Base-by-base conservation (phyloP, 2,329 filamentous ascomycete species). In the Penicillium sp. region DNA sequence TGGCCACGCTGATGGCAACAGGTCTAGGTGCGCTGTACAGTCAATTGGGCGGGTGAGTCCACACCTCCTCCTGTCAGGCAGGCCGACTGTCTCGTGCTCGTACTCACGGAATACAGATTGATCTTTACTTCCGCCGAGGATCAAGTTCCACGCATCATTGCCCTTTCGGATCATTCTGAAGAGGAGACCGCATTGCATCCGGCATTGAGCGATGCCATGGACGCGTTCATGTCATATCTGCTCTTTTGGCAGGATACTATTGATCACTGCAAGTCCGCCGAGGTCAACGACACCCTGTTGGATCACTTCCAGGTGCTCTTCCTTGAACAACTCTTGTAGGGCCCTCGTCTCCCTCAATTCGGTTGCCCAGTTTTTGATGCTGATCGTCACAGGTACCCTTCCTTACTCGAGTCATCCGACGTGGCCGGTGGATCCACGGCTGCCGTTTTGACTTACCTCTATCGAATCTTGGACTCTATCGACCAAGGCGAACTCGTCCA, bases 301-400 rank as follows among this genome's bases (percentile, higher is more conserved):
- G 93, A 98, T 66, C 93, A 98, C 69, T 98, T 98, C 63, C 90
- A 96, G 66, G 86, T 97, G 58, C 82, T 98, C 32, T 98, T 98
- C 66, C 74, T 98, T 45, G 89, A 96, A 68, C 93, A 98, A 68
- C 74, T 98, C 61, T 73, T 98, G 82, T 97, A 71, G 64, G 85
- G 72, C 25, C 4, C 6, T 1, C n/a, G 9, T 24, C 18, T n/a
- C 8, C 4, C 7, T 8, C 8, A 26, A 26, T 11, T 13, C 35
- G 11, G 13, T 18, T 11, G 3, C 5, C 7, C 29, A 18, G 3
- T 1, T 3, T 32, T 7, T 32, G 3, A 18, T 49, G 2, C 48
- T 57, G 7, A 52, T 42, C 24, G 4, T 34, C 18, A 3, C 54
- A 93, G 88, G 72, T 95, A 98, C 66, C 93, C 93, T 2, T 98